Conservation (phyloP, 2,329 filamentous ascomycete genomes). For the Ceratocystis alfenasii region DNA sequence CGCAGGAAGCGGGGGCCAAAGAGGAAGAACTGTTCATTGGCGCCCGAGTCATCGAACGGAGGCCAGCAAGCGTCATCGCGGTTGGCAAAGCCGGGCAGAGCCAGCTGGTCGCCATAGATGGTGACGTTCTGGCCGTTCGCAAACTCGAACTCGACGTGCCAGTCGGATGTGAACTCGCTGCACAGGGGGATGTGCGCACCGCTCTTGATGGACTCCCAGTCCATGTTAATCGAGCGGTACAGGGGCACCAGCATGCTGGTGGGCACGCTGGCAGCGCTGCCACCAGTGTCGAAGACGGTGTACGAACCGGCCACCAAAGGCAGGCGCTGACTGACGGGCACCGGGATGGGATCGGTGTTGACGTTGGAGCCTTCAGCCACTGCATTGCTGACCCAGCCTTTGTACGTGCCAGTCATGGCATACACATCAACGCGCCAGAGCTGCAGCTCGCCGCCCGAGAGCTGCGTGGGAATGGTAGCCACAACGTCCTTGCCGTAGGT, state of each 20-base stretch:
- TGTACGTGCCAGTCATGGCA: conserved; percentile 22
- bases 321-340: background rate
- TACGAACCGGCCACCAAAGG: conserved; percentile 12
- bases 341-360: conserved; percentile 26
- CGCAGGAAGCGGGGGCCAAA: conserved; percentile 27
- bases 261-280: conserved; percentile 27
- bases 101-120: conserved; percentile 29
- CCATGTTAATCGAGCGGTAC: conserved; percentile 30
- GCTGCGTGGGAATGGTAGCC: conserved; percentile 22
- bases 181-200: conserved; percentile 29
- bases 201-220: conserved; percentile 28
- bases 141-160: conserved; percentile 29
- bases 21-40: conserved; percentile 26
- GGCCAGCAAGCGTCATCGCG: conserved; percentile 30
- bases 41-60: conserved; percentile 27
- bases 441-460: conserved; percentile 24
- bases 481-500: conserved; percentile 26
- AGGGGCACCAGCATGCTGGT: conserved; percentile 25
- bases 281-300: conserved; percentile 30
- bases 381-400: conserved; percentile 4
- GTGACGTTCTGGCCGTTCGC: conserved; percentile 27
- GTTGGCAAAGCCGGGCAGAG: conserved; percentile 29
- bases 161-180: conserved; percentile 30
- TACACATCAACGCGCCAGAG: conserved; percentile 28
- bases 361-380: conserved; percentile 5